These are phyloP conservation scores for Aspergillus proliferans DNA, from an alignment of 2,329 filamentous ascomycete species.

Conservation along the genomic window DNA sequence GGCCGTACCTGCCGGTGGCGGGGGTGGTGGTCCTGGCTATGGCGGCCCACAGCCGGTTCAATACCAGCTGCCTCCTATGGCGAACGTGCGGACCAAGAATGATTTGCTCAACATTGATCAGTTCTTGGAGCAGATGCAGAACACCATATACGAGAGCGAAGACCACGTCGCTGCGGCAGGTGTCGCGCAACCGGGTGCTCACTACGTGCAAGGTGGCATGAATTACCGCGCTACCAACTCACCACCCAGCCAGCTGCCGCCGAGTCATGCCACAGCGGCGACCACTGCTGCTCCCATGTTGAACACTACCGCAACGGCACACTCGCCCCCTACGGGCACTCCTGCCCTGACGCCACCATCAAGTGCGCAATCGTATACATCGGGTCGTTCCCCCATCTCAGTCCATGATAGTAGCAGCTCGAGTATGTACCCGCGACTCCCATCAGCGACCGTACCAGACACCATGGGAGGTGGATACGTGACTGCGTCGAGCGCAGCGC, in stretches of 20 bases:
- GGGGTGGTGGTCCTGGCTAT: conserved; percentile 46
- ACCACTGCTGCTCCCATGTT: conserved; percentile 34
- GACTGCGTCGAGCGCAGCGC: conserved; percentile 49
- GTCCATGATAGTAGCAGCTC: conserved; percentile 44
- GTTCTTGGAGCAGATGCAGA: conserved; percentile 91
- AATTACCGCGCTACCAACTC: conserved; percentile 54
- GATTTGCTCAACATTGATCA: conserved; percentile 91
- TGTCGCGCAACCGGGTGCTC: conserved; percentile 66
- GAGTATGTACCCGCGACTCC: conserved; percentile 59
- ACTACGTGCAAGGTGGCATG: conserved; percentile 53
- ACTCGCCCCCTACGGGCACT: conserved; percentile 48
- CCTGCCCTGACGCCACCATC: conserved; percentile 58
- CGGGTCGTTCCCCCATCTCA: conserved; percentile 55
- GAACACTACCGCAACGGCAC: conserved; percentile 34
- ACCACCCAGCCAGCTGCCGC: conserved; percentile 41
- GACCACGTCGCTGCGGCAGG: conserved; percentile 72
- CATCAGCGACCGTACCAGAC: conserved; percentile 54
- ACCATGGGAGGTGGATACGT: conserved; percentile 48
- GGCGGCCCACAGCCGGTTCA: conserved; percentile 63
- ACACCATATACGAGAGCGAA: conserved; percentile 89
- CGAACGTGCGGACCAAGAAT: conserved; percentile 83
- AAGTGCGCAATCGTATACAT: conserved; percentile 57
- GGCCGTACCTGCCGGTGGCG: conserved; percentile 49
- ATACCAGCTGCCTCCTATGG: conserved; percentile 82
- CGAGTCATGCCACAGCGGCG: conserved; percentile 33